A percentile compares a stretch with the other conserved stretches of the same genome.
Conservation (phyloP, 768 basidiomycete species). For the Lactarius sp. region DNA sequence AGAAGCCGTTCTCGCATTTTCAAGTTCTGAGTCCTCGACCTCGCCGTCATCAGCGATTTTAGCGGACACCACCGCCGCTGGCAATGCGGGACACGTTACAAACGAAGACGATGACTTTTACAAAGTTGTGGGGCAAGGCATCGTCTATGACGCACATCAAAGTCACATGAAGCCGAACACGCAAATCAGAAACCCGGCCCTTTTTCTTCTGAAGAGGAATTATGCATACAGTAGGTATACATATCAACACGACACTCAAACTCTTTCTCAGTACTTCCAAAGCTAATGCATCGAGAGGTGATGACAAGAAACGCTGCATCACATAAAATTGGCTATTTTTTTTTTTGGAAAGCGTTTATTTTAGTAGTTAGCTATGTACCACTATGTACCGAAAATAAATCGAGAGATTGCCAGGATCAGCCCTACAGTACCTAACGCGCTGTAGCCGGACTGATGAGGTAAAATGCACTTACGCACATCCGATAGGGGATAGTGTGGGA, state of each 20-base stretch:
- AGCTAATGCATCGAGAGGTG: conserved; percentile 28
- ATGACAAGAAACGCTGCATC: conserved; percentile 54
- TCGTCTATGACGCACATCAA: not conserved
- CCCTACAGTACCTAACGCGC: too few species aligned
- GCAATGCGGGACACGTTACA: not conserved
- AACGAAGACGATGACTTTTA: conserved; percentile 1
- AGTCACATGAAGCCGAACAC: not conserved
- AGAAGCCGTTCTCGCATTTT: conserved; percentile 16
- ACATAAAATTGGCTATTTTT: too few species aligned
- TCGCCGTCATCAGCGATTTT: not conserved
- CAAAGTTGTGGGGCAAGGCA: conserved; percentile 8
- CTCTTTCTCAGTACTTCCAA: conserved; percentile 30
- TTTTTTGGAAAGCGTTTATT: too few species aligned
- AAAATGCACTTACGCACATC: too few species aligned
- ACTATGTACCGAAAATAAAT: too few species aligned
- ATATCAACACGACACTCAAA: not conserved
- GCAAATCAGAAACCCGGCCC: not conserved
- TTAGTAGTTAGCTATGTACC: too few species aligned
- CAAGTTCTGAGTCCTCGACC: not conserved
- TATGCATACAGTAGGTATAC: too few species aligned
- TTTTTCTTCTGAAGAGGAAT: too few species aligned
- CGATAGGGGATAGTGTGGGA: too few species aligned
- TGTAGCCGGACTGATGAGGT: too few species aligned
- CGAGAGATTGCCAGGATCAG: too few species aligned
- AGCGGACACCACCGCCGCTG: not conserved